Base-by-base conservation (phyloP, 139 green algal genomes). In the Chlamydomonas sp. region DNA sequence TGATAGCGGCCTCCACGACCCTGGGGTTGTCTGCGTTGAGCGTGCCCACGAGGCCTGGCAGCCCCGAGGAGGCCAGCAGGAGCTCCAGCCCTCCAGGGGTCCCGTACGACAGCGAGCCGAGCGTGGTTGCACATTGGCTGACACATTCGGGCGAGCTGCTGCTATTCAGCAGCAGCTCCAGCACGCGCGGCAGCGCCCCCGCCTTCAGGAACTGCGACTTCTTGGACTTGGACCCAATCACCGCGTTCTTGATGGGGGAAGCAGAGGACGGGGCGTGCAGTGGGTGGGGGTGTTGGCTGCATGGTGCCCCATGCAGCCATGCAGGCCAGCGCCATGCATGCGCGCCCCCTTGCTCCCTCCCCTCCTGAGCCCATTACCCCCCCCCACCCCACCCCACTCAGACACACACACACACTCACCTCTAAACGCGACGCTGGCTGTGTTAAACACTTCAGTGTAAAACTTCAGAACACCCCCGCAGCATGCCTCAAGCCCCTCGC, bases 171-270 rank as follows among this genome's bases (percentile, higher is more conserved):
- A 64, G 26, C 54, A 64, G 30, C 22, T 22, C 20, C 54, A 64
- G 24, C 24, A 64, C 24, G 20, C 8, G 34, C 8, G 24, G 8
- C 22, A 64, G 24, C 8, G 54, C 54, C 16, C 54, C 54, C 8
- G 16, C 16, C 16, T 64, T 64, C 54, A 64, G 26, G 54, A 64
- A 64, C 8, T 26, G 34, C 26, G 34, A 36, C 34, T 64, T 64
- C 54, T 64, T 64, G 54, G 24, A 36, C 26, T 64, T 64, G 26
- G 30, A 36, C 10, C 54, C 54, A 10, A 64, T 64, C 6, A 64
- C 54, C 26, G 30, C 24, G 26, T 64, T 64, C 16, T 64, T 64
- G 16, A 64, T 64, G n/a, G n/a, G n/a, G n/a, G n/a, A n/a, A n/a
- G n/a, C n/a, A n/a, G n/a, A n/a, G n/a, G n/a, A n/a, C n/a, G n/a